phyloP scores from a whole-genome alignment of 768 basidiomycete species.

The Macrocybe gigantea region DNA sequence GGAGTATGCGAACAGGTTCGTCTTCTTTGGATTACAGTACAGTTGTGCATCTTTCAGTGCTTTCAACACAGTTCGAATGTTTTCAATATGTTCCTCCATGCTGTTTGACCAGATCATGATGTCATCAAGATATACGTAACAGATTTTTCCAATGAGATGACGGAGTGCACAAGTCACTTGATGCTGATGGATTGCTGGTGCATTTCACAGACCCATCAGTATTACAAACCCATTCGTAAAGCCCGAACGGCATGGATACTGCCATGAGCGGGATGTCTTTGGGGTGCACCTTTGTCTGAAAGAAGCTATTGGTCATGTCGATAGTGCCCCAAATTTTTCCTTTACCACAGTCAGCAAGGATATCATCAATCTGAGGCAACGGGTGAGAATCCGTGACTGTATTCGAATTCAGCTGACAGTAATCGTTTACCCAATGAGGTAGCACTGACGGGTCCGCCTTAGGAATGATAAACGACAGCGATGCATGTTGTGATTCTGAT shows the following conservation, averaged over 20 bases:
- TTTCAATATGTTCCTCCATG: conserved; percentile 12
- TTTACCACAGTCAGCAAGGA: conserved; percentile 4
- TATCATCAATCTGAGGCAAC: conserved; percentile 23
- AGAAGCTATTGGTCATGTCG: not conserved
- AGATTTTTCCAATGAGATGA: not conserved
- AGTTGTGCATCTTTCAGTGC: conserved; percentile 17
- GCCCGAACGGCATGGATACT: not conserved
- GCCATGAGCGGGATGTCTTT: not conserved
- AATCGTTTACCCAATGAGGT: conserved; percentile 22
- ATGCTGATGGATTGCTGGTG: no score
- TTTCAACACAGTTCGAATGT: conserved; percentile 14
- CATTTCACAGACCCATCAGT: not conserved
- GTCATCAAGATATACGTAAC: conserved; percentile 30
- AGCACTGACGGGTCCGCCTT: conserved; percentile 11
- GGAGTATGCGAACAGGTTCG: no score
- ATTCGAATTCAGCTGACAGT: conserved; percentile 21
- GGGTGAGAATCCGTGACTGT: conserved; percentile 23
- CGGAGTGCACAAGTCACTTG: no score
- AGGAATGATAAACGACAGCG: conserved; percentile 24
- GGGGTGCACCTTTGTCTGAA: not conserved
- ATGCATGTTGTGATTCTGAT: conserved; percentile 21
- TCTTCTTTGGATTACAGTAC: conserved; percentile 25
- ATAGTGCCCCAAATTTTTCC: no score
- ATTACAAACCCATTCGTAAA: not conserved
- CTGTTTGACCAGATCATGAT: conserved; percentile 29